Percentiles rank a stretch among this genome's conserved stretches.
Evolutionary conservation across 768 basidiomycete species (phyloP).

Genomic region (Mycena amicta): DNA sequence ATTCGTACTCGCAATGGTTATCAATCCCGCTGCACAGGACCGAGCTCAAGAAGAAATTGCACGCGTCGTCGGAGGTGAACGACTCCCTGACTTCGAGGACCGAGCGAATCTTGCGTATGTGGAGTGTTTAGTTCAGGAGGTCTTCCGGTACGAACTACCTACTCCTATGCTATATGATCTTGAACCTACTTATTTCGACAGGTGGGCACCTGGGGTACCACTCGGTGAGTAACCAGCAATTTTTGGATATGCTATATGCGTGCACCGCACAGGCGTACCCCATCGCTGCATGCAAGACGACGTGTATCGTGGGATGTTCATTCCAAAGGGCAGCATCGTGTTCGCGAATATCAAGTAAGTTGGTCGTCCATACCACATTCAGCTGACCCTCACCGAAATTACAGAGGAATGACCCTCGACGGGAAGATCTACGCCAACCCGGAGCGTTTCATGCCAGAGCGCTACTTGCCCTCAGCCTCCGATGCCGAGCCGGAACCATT

Average conservation of each 20-base stretch:
- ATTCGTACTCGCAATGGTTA: constrained; percentile 35
- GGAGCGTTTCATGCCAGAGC: background rate
- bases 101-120: constrained; percentile 9
- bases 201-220: constrained; percentile 21
- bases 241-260: background rate
- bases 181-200: constrained; percentile 4
- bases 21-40: constrained; percentile 31
- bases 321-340: constrained; percentile 38
- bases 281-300: constrained; percentile 36
- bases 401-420: background rate
- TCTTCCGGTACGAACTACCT: constrained; percentile 13
- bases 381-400: background rate
- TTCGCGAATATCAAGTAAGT: constrained; percentile 37
- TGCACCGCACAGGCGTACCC: constrained; percentile 27
- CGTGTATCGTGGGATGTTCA: constrained; percentile 35
- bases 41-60: constrained; percentile 35
- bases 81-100: constrained; percentile 23
- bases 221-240: constrained; percentile 6
- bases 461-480: background rate
- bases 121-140: constrained; percentile 22
- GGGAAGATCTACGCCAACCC: background rate
- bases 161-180: background rate
- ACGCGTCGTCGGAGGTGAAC: constrained; percentile 25
- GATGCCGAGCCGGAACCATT: background rate
- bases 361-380: too few species aligned